Evolutionary conservation across 139 green algal species (phyloP), one percentile per base, ranked within the genome.

Genomic region (Closterium sp.): DNA sequence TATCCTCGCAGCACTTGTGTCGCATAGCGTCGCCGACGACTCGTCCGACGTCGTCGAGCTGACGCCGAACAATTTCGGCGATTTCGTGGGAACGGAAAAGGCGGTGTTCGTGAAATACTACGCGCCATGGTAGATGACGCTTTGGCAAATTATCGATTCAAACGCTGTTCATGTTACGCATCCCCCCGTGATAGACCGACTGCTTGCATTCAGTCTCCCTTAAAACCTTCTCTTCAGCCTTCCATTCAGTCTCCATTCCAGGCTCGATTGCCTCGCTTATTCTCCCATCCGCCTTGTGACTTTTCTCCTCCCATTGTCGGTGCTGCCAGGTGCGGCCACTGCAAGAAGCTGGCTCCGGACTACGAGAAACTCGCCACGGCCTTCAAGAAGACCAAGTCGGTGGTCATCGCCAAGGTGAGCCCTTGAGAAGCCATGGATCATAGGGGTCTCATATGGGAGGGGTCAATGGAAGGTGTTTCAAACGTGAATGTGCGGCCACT

Each of bases 311-410:
- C 31, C 10, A 50, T 50, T 0, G 38, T 27, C 9, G 6, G 2
- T 30, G 31, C n/a, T 31, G 84, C 30, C 29, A 94, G 88, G 88
- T 94, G 91, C 90, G 92, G 92, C 19, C 92, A 95, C 38, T 95
- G 92, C 70, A 95, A 95, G 91, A 95, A 93, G 91, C 91, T 95
- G 0, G 92, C 91, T 30, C 92, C 92, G 62, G 91, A 95, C 2
- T 95, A 91, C 13, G 92, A 95, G 70, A 70, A 89, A 31, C 31
- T 95, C n/a, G 92, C 31, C 0, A 31, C 90, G 7, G 91, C 85
- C 24, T 95, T 95, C 79, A 92, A 91, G 32, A 95, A 92, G 87
- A 91, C 38, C 24, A 30, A 31, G 9, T 31, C 30, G 0, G 92
- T 92, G 6, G 79, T 85, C n/a, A 94, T 95, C 11, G 92, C 84